These are phyloP conservation scores for Botrytis pseudocinerea DNA, from an alignment of 2,329 filamentous ascomycete genomes.

Conservation along the genomic window DNA sequence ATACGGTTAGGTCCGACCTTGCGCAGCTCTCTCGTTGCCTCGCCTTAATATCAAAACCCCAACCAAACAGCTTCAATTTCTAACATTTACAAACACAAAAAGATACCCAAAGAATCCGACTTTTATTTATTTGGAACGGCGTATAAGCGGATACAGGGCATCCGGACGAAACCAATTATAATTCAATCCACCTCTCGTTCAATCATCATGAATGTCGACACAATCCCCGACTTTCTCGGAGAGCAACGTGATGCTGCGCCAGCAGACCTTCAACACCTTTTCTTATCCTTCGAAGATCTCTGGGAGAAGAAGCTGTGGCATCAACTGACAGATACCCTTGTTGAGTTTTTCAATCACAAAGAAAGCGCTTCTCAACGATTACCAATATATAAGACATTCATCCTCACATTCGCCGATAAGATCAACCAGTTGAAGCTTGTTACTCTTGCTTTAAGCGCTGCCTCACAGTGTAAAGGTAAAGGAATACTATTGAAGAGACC, in stretches of 20 bases:
- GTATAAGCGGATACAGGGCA: neutral
- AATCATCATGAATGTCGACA: constrained; percentile 73
- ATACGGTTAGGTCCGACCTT: constrained; percentile 21
- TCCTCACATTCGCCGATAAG: constrained; percentile 94
- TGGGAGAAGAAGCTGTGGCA: constrained; percentile 99
- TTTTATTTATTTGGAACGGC: neutral
- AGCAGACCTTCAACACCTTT: constrained; percentile 81
- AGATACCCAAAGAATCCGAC: constrained; percentile 14
- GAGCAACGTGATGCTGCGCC: constrained; percentile 87
- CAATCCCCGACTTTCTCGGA: constrained; percentile 87
- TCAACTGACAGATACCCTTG: constrained; percentile 86
- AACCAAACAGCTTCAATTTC: constrained; percentile 18
- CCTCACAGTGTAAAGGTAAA: constrained; percentile 76
- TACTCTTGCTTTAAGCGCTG: constrained; percentile 82
- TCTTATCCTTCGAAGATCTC: constrained; percentile 90
- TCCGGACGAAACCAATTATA: neutral
- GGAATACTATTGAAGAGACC: neutral
- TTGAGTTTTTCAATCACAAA: constrained; percentile 83
- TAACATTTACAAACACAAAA: constrained; percentile 14
- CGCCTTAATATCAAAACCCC: constrained; percentile 24
- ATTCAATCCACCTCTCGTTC: constrained; percentile 17
- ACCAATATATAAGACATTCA: constrained; percentile 89
- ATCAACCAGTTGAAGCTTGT: constrained; percentile 99
- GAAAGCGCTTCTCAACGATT: constrained; percentile 83
- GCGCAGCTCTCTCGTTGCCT: constrained; percentile 25